Evolutionary conservation across 495 filamentous ascomycete species (phyloP).

Genomic region (Xylaria intraflava): DNA sequence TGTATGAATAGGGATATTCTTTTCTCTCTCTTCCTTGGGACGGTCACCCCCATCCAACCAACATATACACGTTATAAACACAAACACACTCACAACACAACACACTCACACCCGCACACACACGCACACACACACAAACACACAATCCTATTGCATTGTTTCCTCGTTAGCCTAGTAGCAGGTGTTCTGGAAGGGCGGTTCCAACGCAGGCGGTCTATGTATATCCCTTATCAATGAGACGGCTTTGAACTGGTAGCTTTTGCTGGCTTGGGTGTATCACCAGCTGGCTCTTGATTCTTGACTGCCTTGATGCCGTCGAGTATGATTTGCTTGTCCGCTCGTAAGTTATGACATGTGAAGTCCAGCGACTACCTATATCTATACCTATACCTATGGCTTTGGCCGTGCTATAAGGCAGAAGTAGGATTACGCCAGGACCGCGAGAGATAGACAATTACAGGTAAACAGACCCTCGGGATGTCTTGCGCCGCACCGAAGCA

Average conservation of each 20-base stretch:
- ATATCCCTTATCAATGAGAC: background rate
- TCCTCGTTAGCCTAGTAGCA: background rate
- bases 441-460: no score
- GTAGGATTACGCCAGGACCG: no score
- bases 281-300: no score
- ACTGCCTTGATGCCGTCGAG: no score
- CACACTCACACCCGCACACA: background rate
- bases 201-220: background rate
- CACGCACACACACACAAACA: background rate
- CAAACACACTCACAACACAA: background rate
- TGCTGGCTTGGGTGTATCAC: background rate
- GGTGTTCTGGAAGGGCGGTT: background rate
- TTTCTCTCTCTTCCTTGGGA: slow-evolving; percentile 14
- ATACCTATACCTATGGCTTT: no score
- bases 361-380: no score
- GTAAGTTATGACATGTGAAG: no score
- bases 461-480: no score
- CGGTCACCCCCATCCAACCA: background rate
- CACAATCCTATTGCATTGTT: background rate
- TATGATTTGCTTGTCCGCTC: no score
- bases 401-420: no score
- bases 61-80: no score
- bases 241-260: slow-evolving; percentile 1
- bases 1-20: slow-evolving; percentile 33
- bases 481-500: no score